Percentiles rank a stretch among this genome's conserved stretches.
phyloP scores from a whole-genome alignment of 257 asterid species.

The Nicotiana paniculata region DNA sequence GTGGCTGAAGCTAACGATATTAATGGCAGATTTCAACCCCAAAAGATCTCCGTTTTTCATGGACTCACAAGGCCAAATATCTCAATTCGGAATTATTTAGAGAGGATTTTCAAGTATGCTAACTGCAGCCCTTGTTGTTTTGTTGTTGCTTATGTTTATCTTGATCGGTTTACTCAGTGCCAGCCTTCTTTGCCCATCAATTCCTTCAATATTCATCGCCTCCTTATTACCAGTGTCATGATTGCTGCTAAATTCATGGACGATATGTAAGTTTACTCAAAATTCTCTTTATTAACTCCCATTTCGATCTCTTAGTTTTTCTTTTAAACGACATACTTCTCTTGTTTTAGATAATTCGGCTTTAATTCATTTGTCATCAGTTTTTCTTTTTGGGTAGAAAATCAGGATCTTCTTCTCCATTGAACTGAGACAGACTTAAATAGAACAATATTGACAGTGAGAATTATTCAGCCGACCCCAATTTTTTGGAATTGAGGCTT shows the following conservation, averaged over 20 bases:
- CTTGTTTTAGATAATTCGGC: neutral
- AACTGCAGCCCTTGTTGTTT: constrained; percentile 93
- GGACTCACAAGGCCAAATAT: constrained; percentile 74
- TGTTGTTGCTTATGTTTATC: constrained; percentile 84
- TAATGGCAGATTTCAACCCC: constrained; percentile 26
- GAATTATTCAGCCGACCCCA: neutral
- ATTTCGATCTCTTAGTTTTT: too few species aligned
- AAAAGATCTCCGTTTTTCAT: constrained; percentile 71
- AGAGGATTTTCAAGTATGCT: constrained; percentile 83
- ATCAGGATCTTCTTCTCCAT: neutral
- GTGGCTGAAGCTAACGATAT: constrained; percentile 79
- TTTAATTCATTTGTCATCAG: neutral
- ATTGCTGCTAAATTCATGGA: constrained; percentile 97
- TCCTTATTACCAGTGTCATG: constrained; percentile 94
- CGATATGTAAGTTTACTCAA: constrained; percentile 48
- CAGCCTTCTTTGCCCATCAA: constrained; percentile 69
- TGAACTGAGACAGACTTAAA: neutral
- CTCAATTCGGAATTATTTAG: constrained; percentile 63
- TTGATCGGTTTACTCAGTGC: constrained; percentile 73
- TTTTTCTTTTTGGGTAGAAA: neutral
- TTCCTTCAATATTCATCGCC: constrained; percentile 75
- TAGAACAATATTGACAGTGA: neutral
- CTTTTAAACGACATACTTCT: neutral
- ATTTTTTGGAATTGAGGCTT: neutral
- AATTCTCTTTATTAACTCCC: neutral